Base-by-base conservation (phyloP, 2,329 filamentous ascomycete genomes). In the Colletotrichum endophyticum region DNA sequence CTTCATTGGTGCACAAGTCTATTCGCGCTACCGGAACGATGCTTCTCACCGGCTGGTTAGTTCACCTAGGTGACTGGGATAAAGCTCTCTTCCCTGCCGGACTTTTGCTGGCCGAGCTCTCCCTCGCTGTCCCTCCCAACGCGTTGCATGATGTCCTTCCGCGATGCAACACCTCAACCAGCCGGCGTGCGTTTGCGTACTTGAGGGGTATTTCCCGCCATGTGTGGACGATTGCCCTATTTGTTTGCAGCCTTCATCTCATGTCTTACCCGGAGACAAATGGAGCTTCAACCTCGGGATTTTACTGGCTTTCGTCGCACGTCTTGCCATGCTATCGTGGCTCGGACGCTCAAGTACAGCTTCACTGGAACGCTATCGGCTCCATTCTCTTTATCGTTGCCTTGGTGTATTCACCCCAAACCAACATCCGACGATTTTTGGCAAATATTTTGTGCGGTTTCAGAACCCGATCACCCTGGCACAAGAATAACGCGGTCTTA, bases 31-130 rank as follows among this genome's bases (percentile, higher is more conserved):
- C 85, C 15, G 84, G 85, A 9, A 79, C 91, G 15, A 80, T 78
- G 13, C 64, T 83, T 2, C 74, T 90, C 53, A 83, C 85, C 73
- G 83, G 79, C 70, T 90, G 56, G 84, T 92, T 75, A 8, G 66
- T 78, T 19, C 57, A 69, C 64, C 11, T 44, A 2, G 72, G 72
- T 1, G 72, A 75, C 32, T 75, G 59, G 59, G 72, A 75, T 4
- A 63, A 66, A 4, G 72, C 67, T 1, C 72, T 75, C 12, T 75
- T 75, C 25, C 32, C 49, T 25, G 85, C 83, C 32, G 91, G 91
- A 28, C 88, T 89, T 83, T 78, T 87, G 11, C 82, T 92, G 27
- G 91, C 90, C 4, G 91, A 92, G 81, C 72, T 89, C 34, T 89
- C 92, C 77, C 82, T 89, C 49, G 86, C 89, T 70, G 84, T 87